Evolutionary conservation across 768 basidiomycete species (phyloP), one percentile per base, ranked within the genome.

Genomic region (Cyclocybe aegerita): DNA sequence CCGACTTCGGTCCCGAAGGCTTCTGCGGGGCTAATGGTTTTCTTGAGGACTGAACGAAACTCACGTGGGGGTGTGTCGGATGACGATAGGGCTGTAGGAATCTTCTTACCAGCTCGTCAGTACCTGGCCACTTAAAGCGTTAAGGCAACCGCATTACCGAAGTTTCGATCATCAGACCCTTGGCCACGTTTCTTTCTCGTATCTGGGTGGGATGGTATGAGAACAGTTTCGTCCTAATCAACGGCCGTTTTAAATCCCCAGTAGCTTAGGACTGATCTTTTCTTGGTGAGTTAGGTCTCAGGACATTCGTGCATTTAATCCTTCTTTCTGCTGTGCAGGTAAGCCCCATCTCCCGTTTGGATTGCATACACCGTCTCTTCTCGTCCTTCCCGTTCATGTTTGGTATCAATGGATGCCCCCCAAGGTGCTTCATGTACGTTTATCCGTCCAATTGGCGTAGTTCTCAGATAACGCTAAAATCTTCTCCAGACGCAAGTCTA

Each of bases 351-450:
- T 29, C 29, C 36, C 16, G 6, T 48, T 39, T 15, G 15, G 23
- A 23, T 23, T 23, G 23, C 23, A 23, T 50, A 38, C 35, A 23
- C 38, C 41, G 34, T 9, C 38, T 40, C 12, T 42, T 31, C 15
- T 32, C 4, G 11, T 32, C 43, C 17, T 14, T 39, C 17, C 35
- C 32, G 34, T 29, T 40, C 30, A 30, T 11, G n/a, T 31, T 29
- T 49, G 46, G 41, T 9, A 16, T 48, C 41, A 35, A 56, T 59
- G 54, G 44, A 54, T 39, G 53, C 46, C 5, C 32, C 51, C 9
- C 54, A 48, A 42, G 46, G 50, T 35, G 57, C 57, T 37, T 59
- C 53, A 47, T 59, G 60, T 59, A 41, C 38, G 46, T 51, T 39
- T 43, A 12, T 33, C 33, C 32, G 44, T 39, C 43, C 15, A 39